Evolutionary conservation across 176 grass and related monocot species (phyloP), one percentile per base, ranked within the genome.

Genomic region (Oryza australiensis): DNA sequence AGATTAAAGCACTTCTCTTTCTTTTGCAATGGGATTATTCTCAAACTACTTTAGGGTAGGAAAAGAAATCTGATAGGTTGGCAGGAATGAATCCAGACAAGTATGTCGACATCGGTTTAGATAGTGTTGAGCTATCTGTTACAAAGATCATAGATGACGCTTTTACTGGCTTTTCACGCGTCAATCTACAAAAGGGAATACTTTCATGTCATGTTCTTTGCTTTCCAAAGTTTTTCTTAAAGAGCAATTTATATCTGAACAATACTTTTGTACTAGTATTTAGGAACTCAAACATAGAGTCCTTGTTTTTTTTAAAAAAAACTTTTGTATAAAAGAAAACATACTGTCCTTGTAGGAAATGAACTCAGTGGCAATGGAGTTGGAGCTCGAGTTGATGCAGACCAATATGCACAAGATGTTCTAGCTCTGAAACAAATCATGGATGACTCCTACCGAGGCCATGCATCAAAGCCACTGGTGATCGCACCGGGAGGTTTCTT

Each of bases 401-500:
- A 91, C 62, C 90, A 97, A 53, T 93, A 97, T 53, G 73, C 94
- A 38, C 59, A 64, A 63, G 94, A 97, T 27, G 80, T 87, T 63
- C 83, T 87, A 43, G 30, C 68, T 7, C 86, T 97, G 60, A 91
- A 91, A 40, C 75, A 76, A 27, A 20, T 97, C 15, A 55, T 93
- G 38, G 84, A 89, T 6, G 37, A 7, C 27, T 46, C 79, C 40
- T 93, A 91, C 78, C 72, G 80, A 70, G 57, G 70, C n/a, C 37
- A 37, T 12, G 41, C 68, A 35, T 83, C 77, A 10, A 89, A 91
- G 24, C 94, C 91, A 0, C 70, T 87, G 18, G 70, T 93, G 40
- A 6, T 97, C 4, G 83, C 88, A 22, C 94, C 94, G 12, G 94
- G 91, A 34, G 90, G 94, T 16, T 93, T 97, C 86, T 97, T 97